Evolutionary conservation across 2,329 filamentous ascomycete genomes (phyloP).

Genomic region (Blastomyces percursus): DNA sequence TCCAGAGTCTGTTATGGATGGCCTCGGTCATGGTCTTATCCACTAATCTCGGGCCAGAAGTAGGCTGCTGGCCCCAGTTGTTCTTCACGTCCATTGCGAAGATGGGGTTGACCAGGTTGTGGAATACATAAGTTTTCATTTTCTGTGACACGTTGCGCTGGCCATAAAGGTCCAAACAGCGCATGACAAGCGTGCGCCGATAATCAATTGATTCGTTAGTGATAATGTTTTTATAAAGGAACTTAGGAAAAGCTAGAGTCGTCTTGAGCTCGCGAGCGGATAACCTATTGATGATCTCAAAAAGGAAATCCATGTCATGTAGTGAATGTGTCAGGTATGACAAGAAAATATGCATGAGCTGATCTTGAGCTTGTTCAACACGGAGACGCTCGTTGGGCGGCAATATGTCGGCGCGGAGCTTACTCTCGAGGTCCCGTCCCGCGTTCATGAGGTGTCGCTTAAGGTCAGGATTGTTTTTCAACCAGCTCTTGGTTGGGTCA

Average conservation of each 20-base stretch:
- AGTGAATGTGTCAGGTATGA: constrained; percentile 65
- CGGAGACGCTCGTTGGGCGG: constrained; percentile 65
- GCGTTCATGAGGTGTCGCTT: constrained; percentile 51
- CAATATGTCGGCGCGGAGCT: constrained; percentile 59
- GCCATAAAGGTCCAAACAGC: constrained; percentile 79
- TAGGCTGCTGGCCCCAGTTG: constrained; percentile 50
- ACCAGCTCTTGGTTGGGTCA: constrained; percentile 55
- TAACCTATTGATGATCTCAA: constrained; percentile 71
- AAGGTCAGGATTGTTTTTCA: constrained; percentile 44
- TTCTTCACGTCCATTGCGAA: constrained; percentile 92
- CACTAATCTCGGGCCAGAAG: constrained; percentile 59
- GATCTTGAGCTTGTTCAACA: constrained; percentile 78
- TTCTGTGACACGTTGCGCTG: constrained; percentile 69
- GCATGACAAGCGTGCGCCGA: constrained; percentile 68
- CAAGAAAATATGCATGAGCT: constrained; percentile 75
- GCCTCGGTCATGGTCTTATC: constrained; percentile 80
- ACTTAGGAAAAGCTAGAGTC: constrained; percentile 63
- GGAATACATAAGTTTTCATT: constrained; percentile 85
- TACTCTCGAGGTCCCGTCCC: constrained; percentile 67
- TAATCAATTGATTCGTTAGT: constrained; percentile 75
- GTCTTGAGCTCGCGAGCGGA: constrained; percentile 72
- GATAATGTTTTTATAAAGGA: constrained; percentile 78
- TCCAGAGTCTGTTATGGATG: constrained; percentile 90
- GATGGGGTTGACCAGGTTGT: constrained; percentile 88
- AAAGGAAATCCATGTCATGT: constrained; percentile 70